Conservation (phyloP, 1,284 basidiomycete genomes). For the Ustilago hordei region DNA sequence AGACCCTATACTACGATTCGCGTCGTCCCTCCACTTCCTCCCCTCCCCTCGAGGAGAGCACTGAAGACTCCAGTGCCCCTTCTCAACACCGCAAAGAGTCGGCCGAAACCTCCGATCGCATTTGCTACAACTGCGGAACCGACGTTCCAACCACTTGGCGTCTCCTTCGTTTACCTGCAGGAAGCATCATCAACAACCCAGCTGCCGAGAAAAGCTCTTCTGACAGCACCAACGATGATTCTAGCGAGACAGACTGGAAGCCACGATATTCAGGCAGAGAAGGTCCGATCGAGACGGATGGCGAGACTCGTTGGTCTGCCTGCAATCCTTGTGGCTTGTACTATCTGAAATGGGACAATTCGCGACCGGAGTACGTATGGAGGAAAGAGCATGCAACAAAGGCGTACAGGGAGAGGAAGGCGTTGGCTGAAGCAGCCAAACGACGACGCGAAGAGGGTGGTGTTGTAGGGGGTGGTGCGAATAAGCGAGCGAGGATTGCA, state of each 20-base stretch:
- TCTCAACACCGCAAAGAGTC: conserved; percentile 28
- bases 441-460: conserved; percentile 20
- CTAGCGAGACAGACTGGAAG: conserved; percentile 19
- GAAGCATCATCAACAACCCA: conserved; percentile 49
- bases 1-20: conserved; percentile 12
- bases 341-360: conserved; percentile 59
- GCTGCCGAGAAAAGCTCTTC: conserved; percentile 36
- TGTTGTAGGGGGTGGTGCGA: not conserved
- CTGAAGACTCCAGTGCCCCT: conserved; percentile 21
- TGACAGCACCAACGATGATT: conserved; percentile 24
- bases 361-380: conserved; percentile 58
- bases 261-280: conserved; percentile 24
- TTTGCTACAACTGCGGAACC: conserved; percentile 66
- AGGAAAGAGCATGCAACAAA: conserved; percentile 45
- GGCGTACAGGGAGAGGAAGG: conserved; percentile 35
- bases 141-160: conserved; percentile 57
- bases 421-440: conserved; percentile 32
- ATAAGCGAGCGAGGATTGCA: conserved; percentile 27
- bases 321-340: conserved; percentile 67
- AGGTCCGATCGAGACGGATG: conserved; percentile 42
- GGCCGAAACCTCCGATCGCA: conserved; percentile 16
- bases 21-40: conserved; percentile 24
- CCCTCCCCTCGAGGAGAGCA: conserved; percentile 22
- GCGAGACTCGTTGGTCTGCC: conserved; percentile 56
- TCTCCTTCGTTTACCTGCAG: conserved; percentile 49